Evolutionary conservation across 1,284 basidiomycete genomes (phyloP).

Genomic region (Exsudoporus floridanus): DNA sequence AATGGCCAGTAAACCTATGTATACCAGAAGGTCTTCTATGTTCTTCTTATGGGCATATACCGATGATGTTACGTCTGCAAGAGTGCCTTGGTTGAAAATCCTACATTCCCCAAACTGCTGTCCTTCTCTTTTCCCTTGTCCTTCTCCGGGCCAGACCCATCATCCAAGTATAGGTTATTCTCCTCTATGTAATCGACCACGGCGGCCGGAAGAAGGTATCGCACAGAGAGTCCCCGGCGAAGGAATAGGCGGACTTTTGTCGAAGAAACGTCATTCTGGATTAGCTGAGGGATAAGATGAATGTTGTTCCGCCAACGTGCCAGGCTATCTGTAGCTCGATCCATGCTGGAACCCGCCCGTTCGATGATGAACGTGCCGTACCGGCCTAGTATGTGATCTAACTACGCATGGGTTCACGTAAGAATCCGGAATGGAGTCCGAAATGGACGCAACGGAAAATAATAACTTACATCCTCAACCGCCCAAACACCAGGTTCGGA

Average conservation of each 20-base stretch:
- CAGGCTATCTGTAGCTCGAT: constrained; percentile 73
- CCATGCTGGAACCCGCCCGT: constrained; percentile 90
- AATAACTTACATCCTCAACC: constrained; percentile 76
- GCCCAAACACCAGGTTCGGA: constrained; percentile 99
- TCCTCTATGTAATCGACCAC: constrained; percentile 96
- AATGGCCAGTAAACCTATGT: not conserved
- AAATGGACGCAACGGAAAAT: constrained; percentile 5
- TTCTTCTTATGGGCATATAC: not conserved
- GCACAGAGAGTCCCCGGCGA: constrained; percentile 89
- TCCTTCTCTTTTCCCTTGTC: constrained; percentile 47
- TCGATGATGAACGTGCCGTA: constrained; percentile 97
- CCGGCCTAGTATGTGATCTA: constrained; percentile 93
- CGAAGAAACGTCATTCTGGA: constrained; percentile 97
- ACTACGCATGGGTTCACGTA: constrained; percentile 43
- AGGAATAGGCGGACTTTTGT: constrained; percentile 94
- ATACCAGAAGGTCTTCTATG: not conserved
- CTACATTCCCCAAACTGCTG: constrained; percentile 16
- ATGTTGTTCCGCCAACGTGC: constrained; percentile 88
- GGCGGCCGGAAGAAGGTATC: constrained; percentile 87
- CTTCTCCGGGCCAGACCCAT: constrained; percentile 42
- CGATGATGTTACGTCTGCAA: constrained; percentile 4
- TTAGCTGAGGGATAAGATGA: constrained; percentile 91
- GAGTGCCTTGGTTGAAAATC: constrained; percentile 7
- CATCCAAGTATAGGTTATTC: constrained; percentile 71
- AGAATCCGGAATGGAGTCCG: constrained; percentile 16